phyloP scores from a whole-genome alignment of 805 yeast genomes.

The Cyberlindnera veronae region DNA sequence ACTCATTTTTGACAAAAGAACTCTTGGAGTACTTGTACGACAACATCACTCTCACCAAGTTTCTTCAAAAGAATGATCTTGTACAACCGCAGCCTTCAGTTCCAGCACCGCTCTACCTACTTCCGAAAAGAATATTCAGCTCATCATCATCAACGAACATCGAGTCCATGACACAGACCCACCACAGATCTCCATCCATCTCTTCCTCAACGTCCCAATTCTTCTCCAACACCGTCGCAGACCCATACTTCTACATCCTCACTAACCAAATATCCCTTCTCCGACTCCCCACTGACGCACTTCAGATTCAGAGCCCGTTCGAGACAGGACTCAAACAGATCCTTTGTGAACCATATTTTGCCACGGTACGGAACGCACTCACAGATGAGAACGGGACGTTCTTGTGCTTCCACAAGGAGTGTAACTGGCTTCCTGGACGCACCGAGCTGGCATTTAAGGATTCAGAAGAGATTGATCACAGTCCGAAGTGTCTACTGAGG shows the following conservation, averaged over 20 bases:
- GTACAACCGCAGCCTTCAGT: constrained; percentile 3
- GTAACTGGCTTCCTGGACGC: constrained; percentile 26
- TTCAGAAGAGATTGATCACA: constrained; percentile 6
- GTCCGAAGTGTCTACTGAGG: constrained; percentile 22
- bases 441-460: constrained; percentile 20
- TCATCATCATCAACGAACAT: constrained; percentile 24
- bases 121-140: constrained; percentile 25
- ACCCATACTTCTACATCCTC: constrained; percentile 36
- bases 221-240: constrained; percentile 24
- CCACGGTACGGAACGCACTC: constrained; percentile 10
- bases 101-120: constrained; percentile 12
- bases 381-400: constrained; percentile 33
- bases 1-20: constrained; percentile 34
- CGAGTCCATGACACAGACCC: constrained; percentile 8
- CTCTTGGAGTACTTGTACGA: constrained; percentile 58
- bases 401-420: constrained; percentile 28
- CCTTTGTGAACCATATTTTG: constrained; percentile 11
- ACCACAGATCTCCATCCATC: constrained; percentile 8
- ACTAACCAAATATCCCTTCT: constrained; percentile 26
- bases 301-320: constrained; percentile 14
- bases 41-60: constrained; percentile 59
- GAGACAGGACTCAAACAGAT: constrained; percentile 4
- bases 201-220: constrained; percentile 27
- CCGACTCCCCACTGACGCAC: constrained; percentile 17
- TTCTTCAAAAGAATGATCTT: constrained; percentile 41